A percentile compares a stretch with the other conserved stretches of the same genome.
Conservation (phyloP, 306 rosid genomes). For the Pyrus pyrifolia region DNA sequence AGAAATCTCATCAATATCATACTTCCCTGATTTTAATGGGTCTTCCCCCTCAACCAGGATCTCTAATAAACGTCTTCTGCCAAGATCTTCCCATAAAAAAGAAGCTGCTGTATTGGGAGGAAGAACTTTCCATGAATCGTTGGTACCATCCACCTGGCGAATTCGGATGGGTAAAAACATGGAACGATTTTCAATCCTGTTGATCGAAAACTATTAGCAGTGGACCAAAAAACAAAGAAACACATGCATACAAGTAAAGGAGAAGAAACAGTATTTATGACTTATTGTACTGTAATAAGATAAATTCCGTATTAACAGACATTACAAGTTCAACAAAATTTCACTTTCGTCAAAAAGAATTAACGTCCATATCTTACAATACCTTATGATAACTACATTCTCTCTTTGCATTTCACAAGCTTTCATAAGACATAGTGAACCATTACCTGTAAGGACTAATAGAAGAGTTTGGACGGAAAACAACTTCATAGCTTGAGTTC, state of each 20-base stretch:
- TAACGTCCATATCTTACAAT: not conserved
- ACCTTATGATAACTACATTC: not conserved
- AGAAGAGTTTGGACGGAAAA: constrained; percentile 64
- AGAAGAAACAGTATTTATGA: not conserved
- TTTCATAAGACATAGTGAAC: constrained; percentile 10
- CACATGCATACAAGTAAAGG: constrained; percentile 2
- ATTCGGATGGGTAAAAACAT: constrained; percentile 74
- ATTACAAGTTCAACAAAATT: not conserved
- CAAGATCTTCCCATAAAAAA: constrained; percentile 96
- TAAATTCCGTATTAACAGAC: not conserved
- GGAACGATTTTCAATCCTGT: constrained; percentile 91
- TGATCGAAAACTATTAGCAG: constrained; percentile 13
- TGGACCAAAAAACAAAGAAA: constrained; percentile 1
- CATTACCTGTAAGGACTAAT: constrained; percentile 86
- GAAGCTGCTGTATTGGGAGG: constrained; percentile 76
- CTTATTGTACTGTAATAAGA: not conserved
- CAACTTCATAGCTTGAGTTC: constrained; percentile 77
- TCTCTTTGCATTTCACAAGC: not conserved
- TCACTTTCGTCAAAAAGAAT: not conserved
- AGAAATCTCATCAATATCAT: constrained; percentile 76
- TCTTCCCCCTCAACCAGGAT: constrained; percentile 72
- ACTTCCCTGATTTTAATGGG: constrained; percentile 54
- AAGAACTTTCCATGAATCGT: constrained; percentile 82
- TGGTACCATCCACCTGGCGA: constrained; percentile 77
- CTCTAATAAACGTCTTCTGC: constrained; percentile 79